These are phyloP conservation scores for Trichoderma aggressivum DNA, from an alignment of 2,329 filamentous ascomycete species.

Conservation along the genomic window DNA sequence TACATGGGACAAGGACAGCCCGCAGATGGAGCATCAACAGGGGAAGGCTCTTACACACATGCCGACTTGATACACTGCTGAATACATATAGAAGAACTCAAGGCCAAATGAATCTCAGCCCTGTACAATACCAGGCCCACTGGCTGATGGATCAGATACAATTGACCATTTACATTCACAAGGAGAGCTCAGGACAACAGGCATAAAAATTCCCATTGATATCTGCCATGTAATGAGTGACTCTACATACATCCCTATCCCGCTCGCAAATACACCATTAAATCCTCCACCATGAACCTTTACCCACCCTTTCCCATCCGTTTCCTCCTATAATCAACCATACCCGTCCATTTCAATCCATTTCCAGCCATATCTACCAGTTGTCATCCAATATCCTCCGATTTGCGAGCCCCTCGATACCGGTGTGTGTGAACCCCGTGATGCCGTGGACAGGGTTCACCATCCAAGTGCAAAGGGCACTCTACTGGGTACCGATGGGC, in stretches of 20 bases:
- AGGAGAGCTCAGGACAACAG: neutral
- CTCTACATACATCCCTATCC: neutral
- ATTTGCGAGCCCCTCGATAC: neutral
- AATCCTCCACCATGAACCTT: neutral
- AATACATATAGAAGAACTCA: too few species aligned
- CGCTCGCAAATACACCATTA: neutral
- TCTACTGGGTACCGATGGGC: neutral
- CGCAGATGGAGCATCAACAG: too few species aligned
- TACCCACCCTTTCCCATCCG: too few species aligned
- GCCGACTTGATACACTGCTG: too few species aligned
- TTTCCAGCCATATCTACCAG: neutral
- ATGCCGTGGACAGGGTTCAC: neutral
- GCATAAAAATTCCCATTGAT: neutral
- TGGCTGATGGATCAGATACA: too few species aligned
- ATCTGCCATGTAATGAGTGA: neutral
- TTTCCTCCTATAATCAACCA: too few species aligned
- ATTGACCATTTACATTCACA: too few species aligned
- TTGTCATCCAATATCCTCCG: neutral
- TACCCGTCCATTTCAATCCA: neutral
- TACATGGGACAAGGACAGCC: too few species aligned
- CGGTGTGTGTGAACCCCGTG: neutral
- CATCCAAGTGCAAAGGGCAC: neutral
- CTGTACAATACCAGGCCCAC: accelerated
- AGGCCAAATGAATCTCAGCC: too few species aligned
- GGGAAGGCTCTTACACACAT: too few species aligned